Evolutionary conservation across 2,329 filamentous ascomycete genomes (phyloP).

Genomic region (Sporothrix mexicana): DNA sequence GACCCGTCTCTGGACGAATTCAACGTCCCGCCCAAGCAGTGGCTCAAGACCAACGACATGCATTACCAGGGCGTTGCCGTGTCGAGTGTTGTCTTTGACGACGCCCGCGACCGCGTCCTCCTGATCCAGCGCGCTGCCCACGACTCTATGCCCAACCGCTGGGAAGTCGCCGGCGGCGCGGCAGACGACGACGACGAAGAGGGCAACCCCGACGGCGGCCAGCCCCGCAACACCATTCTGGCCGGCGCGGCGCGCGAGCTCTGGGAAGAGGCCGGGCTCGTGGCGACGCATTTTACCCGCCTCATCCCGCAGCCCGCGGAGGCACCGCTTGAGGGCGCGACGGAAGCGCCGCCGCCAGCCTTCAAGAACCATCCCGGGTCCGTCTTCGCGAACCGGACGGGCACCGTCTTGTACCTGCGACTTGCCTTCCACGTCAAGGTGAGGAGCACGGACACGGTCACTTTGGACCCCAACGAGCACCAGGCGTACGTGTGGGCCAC

Average conservation of each 20-base stretch:
- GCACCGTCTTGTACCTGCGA: conserved; percentile 38
- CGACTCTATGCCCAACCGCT: conserved; percentile 49
- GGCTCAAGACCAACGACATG: conserved; percentile 37
- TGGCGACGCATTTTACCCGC: conserved; percentile 40
- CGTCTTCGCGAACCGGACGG: conserved; percentile 41
- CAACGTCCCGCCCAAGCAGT: conserved; percentile 37
- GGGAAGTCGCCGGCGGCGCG: conserved; percentile 53
- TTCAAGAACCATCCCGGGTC: conserved; percentile 32
- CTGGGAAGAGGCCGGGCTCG: conserved; percentile 51
- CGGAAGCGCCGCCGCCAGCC: not conserved
- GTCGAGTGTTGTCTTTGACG: conserved; percentile 43
- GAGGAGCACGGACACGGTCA: conserved; percentile 25
- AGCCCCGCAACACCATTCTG: conserved; percentile 43
- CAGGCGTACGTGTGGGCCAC: conserved; percentile 45
- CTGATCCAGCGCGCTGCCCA: conserved; percentile 49
- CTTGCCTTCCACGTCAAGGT: conserved; percentile 43
- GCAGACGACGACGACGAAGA: conserved; percentile 44
- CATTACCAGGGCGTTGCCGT: conserved; percentile 40
- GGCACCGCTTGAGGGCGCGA: not conserved
- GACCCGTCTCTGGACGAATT: conserved; percentile 38
- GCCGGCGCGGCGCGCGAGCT: conserved; percentile 49
- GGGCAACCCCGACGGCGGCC: not conserved
- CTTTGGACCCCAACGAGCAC: conserved; percentile 46
- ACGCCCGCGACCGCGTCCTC: conserved; percentile 43
- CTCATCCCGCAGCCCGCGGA: conserved; percentile 34